Percentiles rank a stretch among this genome's conserved stretches.
Evolutionary conservation across 2,329 filamentous ascomycete genomes (phyloP).

Genomic region (Fusarium nematophilum): DNA sequence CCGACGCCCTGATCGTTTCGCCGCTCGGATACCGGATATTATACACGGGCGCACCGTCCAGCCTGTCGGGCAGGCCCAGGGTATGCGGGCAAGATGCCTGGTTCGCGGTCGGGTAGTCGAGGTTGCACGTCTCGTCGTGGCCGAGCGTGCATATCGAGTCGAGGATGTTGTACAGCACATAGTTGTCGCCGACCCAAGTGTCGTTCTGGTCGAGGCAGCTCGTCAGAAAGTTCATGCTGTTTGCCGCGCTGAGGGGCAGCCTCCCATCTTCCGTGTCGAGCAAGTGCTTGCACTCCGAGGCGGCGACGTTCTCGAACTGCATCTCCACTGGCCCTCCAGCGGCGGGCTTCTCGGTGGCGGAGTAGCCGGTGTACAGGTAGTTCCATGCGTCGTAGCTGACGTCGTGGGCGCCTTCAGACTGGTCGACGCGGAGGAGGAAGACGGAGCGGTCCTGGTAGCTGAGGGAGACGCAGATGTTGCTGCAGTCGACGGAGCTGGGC

Average conservation of each 20-base stretch:
- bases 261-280: slow-evolving; percentile 55
- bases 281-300: slow-evolving; percentile 60
- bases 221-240: slow-evolving; percentile 65
- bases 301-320: slow-evolving; percentile 57
- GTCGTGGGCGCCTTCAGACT: slow-evolving; percentile 67
- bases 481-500: slow-evolving; percentile 65
- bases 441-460: slow-evolving; percentile 61
- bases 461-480: slow-evolving; percentile 66
- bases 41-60: slow-evolving; percentile 56
- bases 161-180: slow-evolving; percentile 62
- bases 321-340: slow-evolving; percentile 62
- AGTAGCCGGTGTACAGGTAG: slow-evolving; percentile 63
- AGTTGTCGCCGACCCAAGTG: slow-evolving; percentile 62
- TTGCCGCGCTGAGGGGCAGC: slow-evolving; percentile 59
- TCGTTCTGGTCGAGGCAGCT: slow-evolving; percentile 54
- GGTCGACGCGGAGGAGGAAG: slow-evolving; percentile 69
- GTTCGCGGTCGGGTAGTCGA: slow-evolving; percentile 57
- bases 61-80: slow-evolving; percentile 51
- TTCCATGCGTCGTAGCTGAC: slow-evolving; percentile 73
- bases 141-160: slow-evolving; percentile 61
- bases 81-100: slow-evolving; percentile 57
- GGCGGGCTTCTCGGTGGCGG: slow-evolving; percentile 58
- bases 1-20: slow-evolving; percentile 51
- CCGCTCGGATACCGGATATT: slow-evolving; percentile 61
- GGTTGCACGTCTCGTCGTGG: slow-evolving; percentile 57